These are phyloP conservation scores for Sphenostylis stenocarpa DNA, from an alignment of 306 rosid genomes.

Conservation along the genomic window DNA sequence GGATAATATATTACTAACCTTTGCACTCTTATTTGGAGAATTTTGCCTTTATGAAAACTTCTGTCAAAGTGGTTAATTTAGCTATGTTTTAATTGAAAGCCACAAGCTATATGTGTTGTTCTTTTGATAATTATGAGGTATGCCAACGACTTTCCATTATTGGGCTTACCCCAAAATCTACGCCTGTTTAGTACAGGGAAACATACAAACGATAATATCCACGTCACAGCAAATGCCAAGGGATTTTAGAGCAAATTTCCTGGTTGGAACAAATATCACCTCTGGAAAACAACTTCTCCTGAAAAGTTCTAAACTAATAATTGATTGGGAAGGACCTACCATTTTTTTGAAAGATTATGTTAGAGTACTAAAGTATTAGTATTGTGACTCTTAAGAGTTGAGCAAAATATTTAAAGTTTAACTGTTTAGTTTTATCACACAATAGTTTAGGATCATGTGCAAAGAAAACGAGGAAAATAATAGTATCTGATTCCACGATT, in stretches of 20 bases:
- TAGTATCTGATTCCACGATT: slow-evolving; percentile 1
- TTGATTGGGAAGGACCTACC: slow-evolving; percentile 21
- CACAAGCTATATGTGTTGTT: not conserved
- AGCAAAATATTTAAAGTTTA: not conserved
- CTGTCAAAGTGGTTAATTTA: slow-evolving; percentile 29
- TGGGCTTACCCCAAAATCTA: slow-evolving; percentile 20
- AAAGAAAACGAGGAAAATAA: not conserved
- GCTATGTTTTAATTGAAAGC: slow-evolving; percentile 16
- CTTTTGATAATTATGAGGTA: slow-evolving; percentile 29
- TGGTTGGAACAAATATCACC: slow-evolving; percentile 17
- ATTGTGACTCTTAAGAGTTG: not conserved
- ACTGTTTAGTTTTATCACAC: not conserved
- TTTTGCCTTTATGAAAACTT: not conserved
- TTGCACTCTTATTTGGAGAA: slow-evolving; percentile 14
- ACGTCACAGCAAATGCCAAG: not conserved
- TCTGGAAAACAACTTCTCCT: not conserved
- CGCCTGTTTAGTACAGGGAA: slow-evolving; percentile 13
- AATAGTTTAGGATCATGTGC: not conserved
- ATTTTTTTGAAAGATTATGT: not conserved
- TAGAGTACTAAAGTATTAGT: not conserved
- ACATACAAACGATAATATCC: not conserved
- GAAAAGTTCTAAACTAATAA: not conserved
- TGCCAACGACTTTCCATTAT: not conserved
- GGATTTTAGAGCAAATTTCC: not conserved
- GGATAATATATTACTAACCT: not conserved